Evolutionary conservation across 805 yeast genomes (phyloP).

Genomic region (Starmerella stigmatis): DNA sequence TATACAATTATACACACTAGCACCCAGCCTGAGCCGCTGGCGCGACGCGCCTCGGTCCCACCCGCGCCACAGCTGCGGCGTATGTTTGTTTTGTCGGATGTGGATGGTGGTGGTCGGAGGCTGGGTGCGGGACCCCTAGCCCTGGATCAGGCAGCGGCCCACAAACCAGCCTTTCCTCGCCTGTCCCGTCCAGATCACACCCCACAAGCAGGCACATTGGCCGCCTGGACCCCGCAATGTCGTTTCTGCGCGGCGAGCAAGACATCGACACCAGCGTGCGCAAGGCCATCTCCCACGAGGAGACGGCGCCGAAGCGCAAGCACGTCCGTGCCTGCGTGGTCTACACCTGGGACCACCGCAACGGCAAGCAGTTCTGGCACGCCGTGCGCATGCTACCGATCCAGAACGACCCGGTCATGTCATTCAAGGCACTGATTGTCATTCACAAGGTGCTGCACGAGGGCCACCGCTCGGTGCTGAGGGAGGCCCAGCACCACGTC

Average conservation of each 20-base stretch:
- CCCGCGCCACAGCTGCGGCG: too few relatives aligned
- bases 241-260: slow-evolving; percentile 30
- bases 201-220: background rate
- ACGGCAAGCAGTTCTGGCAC: slow-evolving; percentile 76
- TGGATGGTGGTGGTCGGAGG: background rate
- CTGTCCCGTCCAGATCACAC: background rate
- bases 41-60: too few relatives aligned
- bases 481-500: slow-evolving; percentile 67
- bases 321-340: slow-evolving; percentile 94
- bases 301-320: slow-evolving; percentile 87
- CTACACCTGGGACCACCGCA: slow-evolving; percentile 90
- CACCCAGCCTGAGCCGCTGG: too few relatives aligned
- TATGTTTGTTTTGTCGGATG: too few relatives aligned
- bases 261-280: slow-evolving; percentile 44
- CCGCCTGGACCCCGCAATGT: slow-evolving; percentile 14
- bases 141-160: background rate
- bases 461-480: slow-evolving; percentile 80
- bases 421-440: slow-evolving; percentile 75
- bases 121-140: too few relatives aligned
- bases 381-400: slow-evolving; percentile 68
- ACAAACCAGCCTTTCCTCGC: background rate
- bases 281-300: slow-evolving; percentile 80
- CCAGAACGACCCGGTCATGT: slow-evolving; percentile 69
- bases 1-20: too few relatives aligned
- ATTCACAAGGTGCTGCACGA: slow-evolving; percentile 92